These are phyloP conservation scores for Trifolium pratense DNA, from an alignment of 306 rosid genomes.

Conservation along the genomic window DNA sequence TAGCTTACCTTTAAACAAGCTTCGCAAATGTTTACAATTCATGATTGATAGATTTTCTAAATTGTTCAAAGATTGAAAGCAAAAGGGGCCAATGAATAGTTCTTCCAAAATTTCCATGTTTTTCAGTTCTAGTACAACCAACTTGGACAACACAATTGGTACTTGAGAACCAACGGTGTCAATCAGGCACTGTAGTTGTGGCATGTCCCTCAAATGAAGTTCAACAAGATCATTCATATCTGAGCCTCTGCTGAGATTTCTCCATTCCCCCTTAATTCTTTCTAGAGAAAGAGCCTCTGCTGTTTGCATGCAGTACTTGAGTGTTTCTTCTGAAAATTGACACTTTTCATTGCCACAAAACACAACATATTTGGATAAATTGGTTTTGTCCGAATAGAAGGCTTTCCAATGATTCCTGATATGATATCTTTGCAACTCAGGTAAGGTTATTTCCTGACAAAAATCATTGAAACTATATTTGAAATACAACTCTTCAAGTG, in stretches of 20 bases:
- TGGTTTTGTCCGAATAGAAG: rapidly evolving
- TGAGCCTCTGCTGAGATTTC: not conserved
- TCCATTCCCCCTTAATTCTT: not conserved
- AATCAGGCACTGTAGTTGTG: not conserved
- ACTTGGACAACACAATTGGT: conserved; percentile 1
- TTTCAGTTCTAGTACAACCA: not conserved
- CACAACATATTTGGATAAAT: no score
- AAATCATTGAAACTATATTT: not conserved
- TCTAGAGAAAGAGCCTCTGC: rapidly evolving
- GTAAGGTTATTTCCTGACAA: not conserved
- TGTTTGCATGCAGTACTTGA: not conserved
- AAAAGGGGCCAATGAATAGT: not conserved
- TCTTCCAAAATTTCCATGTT: not conserved
- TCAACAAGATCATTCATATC: not conserved
- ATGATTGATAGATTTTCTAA: rapidly evolving
- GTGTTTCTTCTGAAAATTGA: not conserved
- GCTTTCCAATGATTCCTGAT: not conserved
- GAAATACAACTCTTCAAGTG: not conserved
- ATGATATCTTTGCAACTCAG: not conserved
- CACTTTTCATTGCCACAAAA: no score
- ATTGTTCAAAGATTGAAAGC: not conserved
- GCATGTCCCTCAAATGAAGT: rapidly evolving
- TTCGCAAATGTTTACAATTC: rapidly evolving
- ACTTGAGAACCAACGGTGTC: not conserved
- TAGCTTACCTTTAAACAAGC: not conserved